A percentile compares a stretch with the other conserved stretches of the same genome.
These are phyloP conservation scores for Corymbia citriodora DNA, from an alignment of 441 rosid genomes.

Conservation along the genomic window DNA sequence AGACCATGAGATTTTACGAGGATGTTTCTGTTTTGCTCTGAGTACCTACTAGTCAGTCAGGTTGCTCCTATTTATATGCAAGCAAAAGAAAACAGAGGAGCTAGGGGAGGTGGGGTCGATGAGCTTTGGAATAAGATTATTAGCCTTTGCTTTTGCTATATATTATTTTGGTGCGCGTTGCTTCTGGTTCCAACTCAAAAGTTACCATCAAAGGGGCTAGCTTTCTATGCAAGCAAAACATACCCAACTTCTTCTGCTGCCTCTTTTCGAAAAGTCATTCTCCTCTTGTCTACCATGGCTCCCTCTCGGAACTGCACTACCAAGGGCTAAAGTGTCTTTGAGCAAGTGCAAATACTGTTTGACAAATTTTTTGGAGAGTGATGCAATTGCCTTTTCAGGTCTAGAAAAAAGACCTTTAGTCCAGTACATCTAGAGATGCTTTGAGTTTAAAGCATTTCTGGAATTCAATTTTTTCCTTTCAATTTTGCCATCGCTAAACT, in stretches of 20 bases:
- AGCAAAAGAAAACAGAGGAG: not conserved
- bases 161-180: not conserved
- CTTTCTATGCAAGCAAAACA: constrained; percentile 36
- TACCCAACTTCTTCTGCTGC: not conserved
- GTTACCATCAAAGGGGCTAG: constrained; percentile 9
- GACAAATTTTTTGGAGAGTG: not conserved
- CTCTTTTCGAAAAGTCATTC: not conserved
- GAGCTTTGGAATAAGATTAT: not conserved
- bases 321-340: not conserved
- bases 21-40: not conserved
- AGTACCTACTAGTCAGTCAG: not conserved
- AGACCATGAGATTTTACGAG: not conserved
- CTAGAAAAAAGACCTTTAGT: not conserved
- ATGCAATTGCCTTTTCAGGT: not conserved
- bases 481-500: not conserved
- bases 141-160: constrained; percentile 21
- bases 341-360: not conserved
- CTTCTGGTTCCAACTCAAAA: constrained; percentile 30
- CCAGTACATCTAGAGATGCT: not conserved
- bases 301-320: not conserved
- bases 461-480: not conserved
- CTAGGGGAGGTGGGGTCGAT: not conserved
- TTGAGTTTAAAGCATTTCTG: not conserved
- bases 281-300: not conserved
- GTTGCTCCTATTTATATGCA: constrained; percentile 23